These are phyloP conservation scores for Hypericum androsaemum DNA, from an alignment of 345 rosid species.

Conservation along the genomic window DNA sequence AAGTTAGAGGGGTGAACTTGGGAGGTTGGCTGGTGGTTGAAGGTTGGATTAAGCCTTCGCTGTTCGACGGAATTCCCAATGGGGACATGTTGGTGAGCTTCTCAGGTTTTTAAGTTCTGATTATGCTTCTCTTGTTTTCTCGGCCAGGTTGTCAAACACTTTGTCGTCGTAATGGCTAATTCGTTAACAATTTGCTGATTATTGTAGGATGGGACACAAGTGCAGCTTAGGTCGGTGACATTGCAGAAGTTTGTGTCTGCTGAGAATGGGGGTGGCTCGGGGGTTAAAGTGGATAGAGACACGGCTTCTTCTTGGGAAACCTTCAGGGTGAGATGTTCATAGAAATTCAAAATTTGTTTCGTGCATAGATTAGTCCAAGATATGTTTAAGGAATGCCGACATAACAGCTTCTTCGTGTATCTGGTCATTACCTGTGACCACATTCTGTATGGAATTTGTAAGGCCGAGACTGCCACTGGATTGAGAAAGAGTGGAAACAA, in stretches of 20 bases:
- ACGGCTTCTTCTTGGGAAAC: constrained; percentile 62
- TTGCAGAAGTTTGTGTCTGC: constrained; percentile 52
- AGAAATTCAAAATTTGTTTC: background rate
- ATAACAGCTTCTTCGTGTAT: too few species aligned
- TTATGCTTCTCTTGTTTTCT: background rate
- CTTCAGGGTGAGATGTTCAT: constrained; percentile 36
- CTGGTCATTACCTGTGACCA: too few species aligned
- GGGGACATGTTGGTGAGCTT: constrained; percentile 67
- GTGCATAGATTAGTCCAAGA: too few species aligned
- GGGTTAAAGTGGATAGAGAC: constrained; percentile 44
- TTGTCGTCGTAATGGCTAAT: background rate
- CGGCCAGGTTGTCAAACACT: constrained; percentile 4
- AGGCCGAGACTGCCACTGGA: too few species aligned
- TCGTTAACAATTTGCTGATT: constrained; percentile 6
- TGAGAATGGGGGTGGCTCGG: constrained; percentile 56
- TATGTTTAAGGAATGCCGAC: too few species aligned
- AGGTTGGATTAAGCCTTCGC: constrained; percentile 80
- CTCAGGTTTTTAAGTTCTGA: constrained; percentile 1
- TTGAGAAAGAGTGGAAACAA: too few species aligned
- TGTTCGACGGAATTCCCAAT: constrained; percentile 56
- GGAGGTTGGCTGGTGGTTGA: constrained; percentile 79
- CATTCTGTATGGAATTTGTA: too few species aligned
- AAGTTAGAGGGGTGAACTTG: constrained; percentile 65
- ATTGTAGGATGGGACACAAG: constrained; percentile 58
- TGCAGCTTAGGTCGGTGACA: constrained; percentile 49